Conservation (phyloP, 2,329 filamentous ascomycete species). For the Sclerotinia nivalis region DNA sequence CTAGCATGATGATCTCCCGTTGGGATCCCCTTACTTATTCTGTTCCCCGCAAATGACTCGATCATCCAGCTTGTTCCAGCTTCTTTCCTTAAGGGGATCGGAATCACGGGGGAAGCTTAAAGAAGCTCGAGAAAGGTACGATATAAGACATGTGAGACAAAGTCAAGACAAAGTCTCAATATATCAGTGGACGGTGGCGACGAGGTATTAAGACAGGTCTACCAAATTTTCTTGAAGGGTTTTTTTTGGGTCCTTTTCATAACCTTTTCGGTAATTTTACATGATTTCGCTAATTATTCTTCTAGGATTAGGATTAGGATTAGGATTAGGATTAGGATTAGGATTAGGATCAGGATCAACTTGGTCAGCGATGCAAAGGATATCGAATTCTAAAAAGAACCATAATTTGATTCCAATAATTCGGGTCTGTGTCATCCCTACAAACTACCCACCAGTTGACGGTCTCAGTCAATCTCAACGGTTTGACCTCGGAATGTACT, state of each 20-base stretch:
- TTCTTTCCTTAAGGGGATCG: neutral
- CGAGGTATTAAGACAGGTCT: neutral
- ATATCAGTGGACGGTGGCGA: neutral
- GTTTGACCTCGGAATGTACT: neutral
- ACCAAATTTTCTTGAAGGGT: neutral
- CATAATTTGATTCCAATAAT: constrained; percentile 10
- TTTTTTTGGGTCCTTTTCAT: too few relatives aligned
- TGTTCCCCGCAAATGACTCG: constrained; percentile 9
- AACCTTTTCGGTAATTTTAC: neutral
- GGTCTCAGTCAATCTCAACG: constrained; percentile 1
- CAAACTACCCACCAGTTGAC: neutral
- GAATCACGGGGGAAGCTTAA: neutral
- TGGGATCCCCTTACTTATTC: neutral
- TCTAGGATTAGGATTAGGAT: too few relatives aligned
- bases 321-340: too few relatives aligned
- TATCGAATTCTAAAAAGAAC: neutral
- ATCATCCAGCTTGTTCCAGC: neutral
- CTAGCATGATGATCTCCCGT: neutral
- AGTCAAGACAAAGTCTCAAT: neutral
- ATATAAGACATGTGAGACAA: neutral
- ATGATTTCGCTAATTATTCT: neutral
- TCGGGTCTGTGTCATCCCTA: constrained; percentile 13
- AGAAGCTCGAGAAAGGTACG: neutral
- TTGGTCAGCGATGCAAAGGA: neutral
- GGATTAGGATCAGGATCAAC: neutral